Evolutionary conservation across 805 yeast species (phyloP), one percentile per base, ranked within the genome.

Genomic region (Ogataea saltuana): DNA sequence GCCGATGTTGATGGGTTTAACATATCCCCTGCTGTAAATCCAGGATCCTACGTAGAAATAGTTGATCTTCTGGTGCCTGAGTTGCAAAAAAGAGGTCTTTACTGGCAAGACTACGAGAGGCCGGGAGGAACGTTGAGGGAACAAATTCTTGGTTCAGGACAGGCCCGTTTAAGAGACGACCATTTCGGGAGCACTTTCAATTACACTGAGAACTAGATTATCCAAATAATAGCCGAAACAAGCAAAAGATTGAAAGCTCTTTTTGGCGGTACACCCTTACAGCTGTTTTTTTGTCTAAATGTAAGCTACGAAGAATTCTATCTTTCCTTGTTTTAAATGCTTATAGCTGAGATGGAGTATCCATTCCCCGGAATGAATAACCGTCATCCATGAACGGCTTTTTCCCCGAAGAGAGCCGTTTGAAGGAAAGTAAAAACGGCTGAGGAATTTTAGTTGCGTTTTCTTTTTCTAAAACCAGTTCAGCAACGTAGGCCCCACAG

Each of bases 1-100:
- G 62, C 68, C 13, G 72, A 64, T 38, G 61, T 71, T 23, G 76
- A 71, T 48, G 76, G 76, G 1, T 70, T 71, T 52, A 71, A 71
- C 44, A 51, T 71, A 31, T 61, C 67, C 4, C 64, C 68, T 44
- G 65, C 71, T 1, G 57, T 67, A 4, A 50, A 58, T 17, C 72
- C 71, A 20, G 68, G 63, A 4, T 50, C 68, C 3, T 61, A 64
- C 33, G 67, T 65, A 45, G 72, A 71, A 11, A 49, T 71, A 28
- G 67, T 68, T 21, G 63, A 69, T 5, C 46, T 49, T 19, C 46
- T 71, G n/a, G 41, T 61, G 25, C 66, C 66, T 8, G 65, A 51
- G 27, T 27, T 42, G 25, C 45, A 42, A 23, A 35, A 23, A 13
- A 29, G 45, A 25, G 71, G 69, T 6, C 55, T 64, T 12, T 60